phyloP scores from a whole-genome alignment of 164 flowering plant species.

The Warburgia ugandensis region DNA sequence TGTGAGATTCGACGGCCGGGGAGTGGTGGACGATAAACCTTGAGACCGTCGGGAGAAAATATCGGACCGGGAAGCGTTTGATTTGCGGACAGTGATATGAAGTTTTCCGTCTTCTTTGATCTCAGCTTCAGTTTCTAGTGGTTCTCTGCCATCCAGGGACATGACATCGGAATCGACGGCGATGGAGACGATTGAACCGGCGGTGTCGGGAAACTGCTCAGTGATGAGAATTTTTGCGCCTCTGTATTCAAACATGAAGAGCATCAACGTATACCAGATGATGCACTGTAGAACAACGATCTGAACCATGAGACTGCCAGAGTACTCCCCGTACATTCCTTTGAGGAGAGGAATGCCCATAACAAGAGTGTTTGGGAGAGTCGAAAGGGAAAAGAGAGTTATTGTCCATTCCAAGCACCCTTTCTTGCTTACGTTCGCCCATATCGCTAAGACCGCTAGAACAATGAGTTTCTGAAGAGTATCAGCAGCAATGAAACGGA shows the following conservation, averaged over 20 bases:
- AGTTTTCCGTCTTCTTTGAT: slow-evolving; percentile 76
- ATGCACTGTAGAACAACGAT: slow-evolving; percentile 92
- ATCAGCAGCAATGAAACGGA: slow-evolving; percentile 81
- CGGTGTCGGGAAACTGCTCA: slow-evolving; percentile 84
- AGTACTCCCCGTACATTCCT: slow-evolving; percentile 79
- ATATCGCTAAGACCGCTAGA: slow-evolving; percentile 35
- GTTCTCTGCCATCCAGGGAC: slow-evolving; percentile 70
- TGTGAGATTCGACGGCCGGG: slow-evolving; percentile 41
- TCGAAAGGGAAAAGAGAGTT: slow-evolving; percentile 75
- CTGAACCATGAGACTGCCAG: slow-evolving; percentile 82
- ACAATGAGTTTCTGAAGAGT: slow-evolving; percentile 78
- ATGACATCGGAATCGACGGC: slow-evolving; percentile 81
- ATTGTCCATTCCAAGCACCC: slow-evolving; percentile 80
- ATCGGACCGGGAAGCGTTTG: slow-evolving; percentile 81
- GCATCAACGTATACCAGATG: slow-evolving; percentile 91
- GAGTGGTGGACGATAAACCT: slow-evolving; percentile 55
- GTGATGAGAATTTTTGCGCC: slow-evolving; percentile 72
- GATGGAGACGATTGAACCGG: slow-evolving; percentile 76
- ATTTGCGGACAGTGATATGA: slow-evolving; percentile 72
- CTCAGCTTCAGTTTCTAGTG: slow-evolving; percentile 72
- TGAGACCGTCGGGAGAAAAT: slow-evolving; percentile 65
- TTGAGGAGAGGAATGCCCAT: slow-evolving; percentile 90
- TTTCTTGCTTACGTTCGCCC: slow-evolving; percentile 45
- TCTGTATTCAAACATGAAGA: slow-evolving; percentile 79
- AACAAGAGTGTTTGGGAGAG: slow-evolving; percentile 87